Evolutionary conservation across 345 rosid species (phyloP), one percentile per base, ranked within the genome.

Genomic region (Iberis pinnata): DNA sequence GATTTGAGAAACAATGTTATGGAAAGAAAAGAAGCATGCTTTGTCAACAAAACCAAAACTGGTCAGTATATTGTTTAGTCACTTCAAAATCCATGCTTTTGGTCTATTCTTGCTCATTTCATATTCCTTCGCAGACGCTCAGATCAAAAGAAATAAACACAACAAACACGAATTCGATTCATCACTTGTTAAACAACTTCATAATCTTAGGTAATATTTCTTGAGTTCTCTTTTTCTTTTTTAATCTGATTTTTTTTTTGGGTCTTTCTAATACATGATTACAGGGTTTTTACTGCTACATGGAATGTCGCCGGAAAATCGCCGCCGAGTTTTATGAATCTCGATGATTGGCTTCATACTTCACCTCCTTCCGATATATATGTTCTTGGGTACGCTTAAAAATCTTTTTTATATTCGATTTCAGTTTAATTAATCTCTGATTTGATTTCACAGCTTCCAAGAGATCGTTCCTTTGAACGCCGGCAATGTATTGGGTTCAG

Each of bases 291-390:
- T 74, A 93, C 84, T 32, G 96, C 98, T 17, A 92, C 98, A 37
- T 92, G 98, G 98, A 92, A 92, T 64, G 98, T 92, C 47, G 98
- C 89, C 63, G 98, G 98, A 18, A 88, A 85, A 62, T 76, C 96
- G 49, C 98, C 98, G n/a, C 95, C 96, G 22, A 78, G 74, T 66
- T 26, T 56, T 65, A 70, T 92, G 71, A 88, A 71, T 70, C 83
- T 92, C 26, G 95, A 92, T 36, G 98, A 92, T 59, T 92, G 98
- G 98, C 95, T 92, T 63, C 93, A 81, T 55, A 72, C 95, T 45
- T 83, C 90, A 19, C 88, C 93, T 66, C 86, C 96, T 58, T 88
- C 96, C 36, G 98, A 92, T 60, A 80, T 88, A 33, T 92, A 92
- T 65, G 95, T 92, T 78, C 95, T 92, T 44, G 98, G 98, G 98